These are phyloP conservation scores for Beauveria sp. DNA, from an alignment of 2,329 filamentous ascomycete species.

Conservation along the genomic window DNA sequence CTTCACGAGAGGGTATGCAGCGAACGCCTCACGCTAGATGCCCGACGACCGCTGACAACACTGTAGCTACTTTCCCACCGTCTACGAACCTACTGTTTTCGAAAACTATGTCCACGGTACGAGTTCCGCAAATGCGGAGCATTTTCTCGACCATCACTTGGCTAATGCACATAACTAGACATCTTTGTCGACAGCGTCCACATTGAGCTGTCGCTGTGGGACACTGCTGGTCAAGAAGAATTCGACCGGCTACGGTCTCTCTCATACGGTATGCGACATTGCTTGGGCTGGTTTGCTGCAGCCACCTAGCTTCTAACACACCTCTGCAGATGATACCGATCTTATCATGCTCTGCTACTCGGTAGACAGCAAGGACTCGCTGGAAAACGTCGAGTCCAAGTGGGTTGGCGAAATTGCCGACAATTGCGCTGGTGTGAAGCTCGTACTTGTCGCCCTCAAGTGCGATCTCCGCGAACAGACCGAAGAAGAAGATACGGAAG, in stretches of 20 bases:
- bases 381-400: constrained; percentile 98
- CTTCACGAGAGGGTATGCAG: constrained; percentile 84
- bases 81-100: constrained; percentile 97
- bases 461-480: constrained; percentile 83
- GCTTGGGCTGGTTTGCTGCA: neutral
- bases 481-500: constrained; percentile 60
- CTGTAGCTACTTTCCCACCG: constrained; percentile 84
- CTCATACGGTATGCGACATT: constrained; percentile 63
- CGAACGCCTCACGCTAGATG: neutral
- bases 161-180: constrained; percentile 44
- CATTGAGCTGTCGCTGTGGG: constrained; percentile 96
- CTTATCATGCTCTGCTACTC: constrained; percentile 99
- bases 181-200: constrained; percentile 97
- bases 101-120: constrained; percentile 98
- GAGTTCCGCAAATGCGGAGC: constrained; percentile 16
- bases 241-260: constrained; percentile 93
- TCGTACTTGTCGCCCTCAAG: constrained; percentile 92
- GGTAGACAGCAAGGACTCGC: constrained; percentile 89
- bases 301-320: neutral
- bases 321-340: constrained; percentile 67
- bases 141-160: constrained; percentile 7
- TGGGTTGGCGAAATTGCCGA: constrained; percentile 98
- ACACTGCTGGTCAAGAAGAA: constrained; percentile 97
- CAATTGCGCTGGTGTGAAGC: constrained; percentile 91
- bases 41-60: constrained; percentile 3